Conservation (phyloP, 495 filamentous ascomycete genomes). For the Xylaria palmicola region DNA sequence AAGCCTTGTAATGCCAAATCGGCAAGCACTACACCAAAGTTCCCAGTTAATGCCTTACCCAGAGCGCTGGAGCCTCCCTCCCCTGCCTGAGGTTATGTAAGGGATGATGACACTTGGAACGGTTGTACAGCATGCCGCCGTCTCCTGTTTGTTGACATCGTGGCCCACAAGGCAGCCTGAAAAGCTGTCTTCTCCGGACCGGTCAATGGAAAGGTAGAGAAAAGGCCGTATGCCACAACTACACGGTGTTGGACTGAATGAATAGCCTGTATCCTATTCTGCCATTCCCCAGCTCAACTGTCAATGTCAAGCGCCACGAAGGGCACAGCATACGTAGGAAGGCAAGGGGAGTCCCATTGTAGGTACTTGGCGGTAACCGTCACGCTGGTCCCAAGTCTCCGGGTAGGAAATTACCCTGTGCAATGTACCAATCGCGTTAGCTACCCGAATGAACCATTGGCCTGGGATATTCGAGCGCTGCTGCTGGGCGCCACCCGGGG, state of each 20-base stretch:
- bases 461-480: slow-evolving; percentile 13
- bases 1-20: slow-evolving; percentile 1
- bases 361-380: neutral
- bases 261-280: neutral
- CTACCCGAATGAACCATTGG: slow-evolving; percentile 17
- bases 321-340: slow-evolving; percentile 1
- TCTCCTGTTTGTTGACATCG: slow-evolving; percentile 28
- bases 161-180: slow-evolving; percentile 24
- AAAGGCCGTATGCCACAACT: neutral
- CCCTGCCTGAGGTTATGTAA: neutral
- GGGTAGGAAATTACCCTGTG: slow-evolving; percentile 6
- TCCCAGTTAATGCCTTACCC: neutral
- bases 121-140: neutral
- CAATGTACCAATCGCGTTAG: slow-evolving; percentile 13
- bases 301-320: neutral
- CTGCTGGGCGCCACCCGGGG: slow-evolving; percentile 11
- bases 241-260: slow-evolving; percentile 4
- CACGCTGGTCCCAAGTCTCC: slow-evolving; percentile 7
- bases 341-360: neutral
- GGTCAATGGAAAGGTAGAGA: slow-evolving; percentile 12
- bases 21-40: neutral
- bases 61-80: neutral
- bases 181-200: slow-evolving; percentile 21
- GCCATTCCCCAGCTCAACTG: neutral
- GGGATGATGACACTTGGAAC: neutral